Evolutionary conservation across 352 stramenopile genomes (phyloP), one percentile per base, ranked within the genome.

Genomic region (Phytopythium sindhum): DNA sequence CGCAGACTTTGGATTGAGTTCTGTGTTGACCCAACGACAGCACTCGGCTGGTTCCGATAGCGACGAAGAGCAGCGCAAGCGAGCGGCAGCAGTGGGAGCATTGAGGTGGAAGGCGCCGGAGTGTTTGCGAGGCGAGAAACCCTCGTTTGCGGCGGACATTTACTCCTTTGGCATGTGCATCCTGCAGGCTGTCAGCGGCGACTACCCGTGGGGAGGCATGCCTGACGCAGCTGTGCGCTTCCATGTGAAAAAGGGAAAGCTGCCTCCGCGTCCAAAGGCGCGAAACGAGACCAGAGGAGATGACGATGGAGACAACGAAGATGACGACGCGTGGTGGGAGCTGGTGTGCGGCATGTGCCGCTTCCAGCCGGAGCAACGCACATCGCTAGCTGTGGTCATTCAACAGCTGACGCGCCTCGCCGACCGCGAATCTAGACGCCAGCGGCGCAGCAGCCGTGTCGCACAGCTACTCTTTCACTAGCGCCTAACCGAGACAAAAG

Each of bases 111-210:
- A 74, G 12, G 67, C 70, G 0, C 70, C 70, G 0, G 70, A 75
- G 41, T 75, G 63, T 56, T 59, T 77, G 21, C 26, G 50, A 24
- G 67, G 68, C 9, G 45, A 47, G 0, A 23, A 37, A 14, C 64
- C 67, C n/a, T 70, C 58, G 31, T 73, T 75, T 47, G 70, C 67
- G 51, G 73, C 70, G 10, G 70, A 78, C 51, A 51, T 75, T 31
- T 78, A 73, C 35, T 78, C 70, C 17, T 69, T 78, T 37, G 70
- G 70, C 21, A 78, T 78, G 70, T 78, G 70, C 44, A 56, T 75
- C 14, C 59, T 78, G 10, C 66, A 78, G 39, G 70, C 70, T 6
- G 47, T 70, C 3, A 73, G 61, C 17, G 70, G 67, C 0, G 66
- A 75, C 4, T 70, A 68, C 23, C 70, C 70, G 15, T 78, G 65